These are phyloP conservation scores for Cerrena zonata DNA, from an alignment of 1,284 basidiomycete genomes.

Conservation along the genomic window DNA sequence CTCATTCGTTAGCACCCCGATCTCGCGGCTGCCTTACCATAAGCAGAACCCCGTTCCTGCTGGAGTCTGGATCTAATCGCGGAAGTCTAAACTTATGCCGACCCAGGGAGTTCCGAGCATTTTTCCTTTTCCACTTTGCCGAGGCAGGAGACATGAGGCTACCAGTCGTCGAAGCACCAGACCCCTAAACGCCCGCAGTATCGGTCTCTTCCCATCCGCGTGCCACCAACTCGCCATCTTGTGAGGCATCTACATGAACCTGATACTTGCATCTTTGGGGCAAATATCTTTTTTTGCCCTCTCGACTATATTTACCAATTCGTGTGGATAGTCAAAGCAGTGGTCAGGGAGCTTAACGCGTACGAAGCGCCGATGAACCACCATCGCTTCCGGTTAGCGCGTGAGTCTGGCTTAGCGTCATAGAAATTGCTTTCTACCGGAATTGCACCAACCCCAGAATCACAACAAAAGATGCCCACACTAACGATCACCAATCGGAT, in stretches of 20 bases:
- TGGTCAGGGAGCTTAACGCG: no score
- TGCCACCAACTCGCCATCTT: no score
- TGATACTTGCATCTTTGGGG: no score
- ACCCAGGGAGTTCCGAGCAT: neutral
- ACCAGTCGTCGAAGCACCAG: constrained; percentile 4
- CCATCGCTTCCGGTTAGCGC: no score
- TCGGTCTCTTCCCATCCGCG: no score
- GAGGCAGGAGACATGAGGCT: constrained; percentile 6
- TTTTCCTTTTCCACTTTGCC: neutral
- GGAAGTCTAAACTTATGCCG: constrained; percentile 3
- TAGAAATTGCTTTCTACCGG: neutral
- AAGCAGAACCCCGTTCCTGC: neutral
- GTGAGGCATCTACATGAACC: no score
- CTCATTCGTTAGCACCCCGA: constrained; percentile 3
- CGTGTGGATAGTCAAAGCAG: no score
- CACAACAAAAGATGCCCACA: neutral
- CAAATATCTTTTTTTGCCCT: no score
- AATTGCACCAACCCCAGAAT: neutral
- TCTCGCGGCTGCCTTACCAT: constrained; percentile 2
- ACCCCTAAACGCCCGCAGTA: neutral
- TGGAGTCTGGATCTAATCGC: neutral
- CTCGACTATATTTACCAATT: no score
- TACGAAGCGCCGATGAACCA: no score
- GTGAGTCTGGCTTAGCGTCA: neutral
- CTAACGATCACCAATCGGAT: neutral